Base-by-base conservation (phyloP, 495 filamentous ascomycete genomes). In the Jackrogersella multiformis region DNA sequence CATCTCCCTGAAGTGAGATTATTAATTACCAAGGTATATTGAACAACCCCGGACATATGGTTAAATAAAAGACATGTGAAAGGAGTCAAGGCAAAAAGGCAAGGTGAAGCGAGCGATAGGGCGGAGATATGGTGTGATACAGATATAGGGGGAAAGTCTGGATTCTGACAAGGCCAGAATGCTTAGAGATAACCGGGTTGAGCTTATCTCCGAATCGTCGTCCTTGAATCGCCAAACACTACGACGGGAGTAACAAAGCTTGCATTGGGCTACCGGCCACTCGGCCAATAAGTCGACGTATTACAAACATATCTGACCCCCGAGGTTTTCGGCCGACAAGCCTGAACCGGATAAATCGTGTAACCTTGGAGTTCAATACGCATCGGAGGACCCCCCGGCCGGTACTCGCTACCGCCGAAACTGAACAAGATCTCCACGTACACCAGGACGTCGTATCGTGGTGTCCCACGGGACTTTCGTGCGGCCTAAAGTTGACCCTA, bases 401-500 rank as follows among this genome's bases (percentile, higher is more conserved):
- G 36, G 36, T 12, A 10, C 16, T 13, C 42, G 32, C 41, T 10
- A 12, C 21, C 32, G 2, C 60, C 39, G 41, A 49, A 48, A 28
- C 32, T n/a, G 32, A 63, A 38, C 4, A 55, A 26, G 39, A 35
- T 62, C 26, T 55, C 57, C 57, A 16, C 20, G 20, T 46, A 46
- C 18, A 28, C 5, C 18, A 38, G 39, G 12, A 41, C 5, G 41
- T 56, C 42, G 23, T 23, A 54, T 63, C 42, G 32, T 20, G 8
- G 30, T n/a, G 32, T 20, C 48, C 21, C 30, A 51, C 32, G 30
- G 32, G 30, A 23, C 4, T 46, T 20, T 46, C 9, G 21, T 21
- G 26, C 20, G 60, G 60, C 13, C 41, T 23, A 56, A 56, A 13
- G n/a, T 49, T 56, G 15, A 51, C 60, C 51, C 39, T 63, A 63